Base-by-base conservation (phyloP, 345 rosid species). In the Populus alba region DNA sequence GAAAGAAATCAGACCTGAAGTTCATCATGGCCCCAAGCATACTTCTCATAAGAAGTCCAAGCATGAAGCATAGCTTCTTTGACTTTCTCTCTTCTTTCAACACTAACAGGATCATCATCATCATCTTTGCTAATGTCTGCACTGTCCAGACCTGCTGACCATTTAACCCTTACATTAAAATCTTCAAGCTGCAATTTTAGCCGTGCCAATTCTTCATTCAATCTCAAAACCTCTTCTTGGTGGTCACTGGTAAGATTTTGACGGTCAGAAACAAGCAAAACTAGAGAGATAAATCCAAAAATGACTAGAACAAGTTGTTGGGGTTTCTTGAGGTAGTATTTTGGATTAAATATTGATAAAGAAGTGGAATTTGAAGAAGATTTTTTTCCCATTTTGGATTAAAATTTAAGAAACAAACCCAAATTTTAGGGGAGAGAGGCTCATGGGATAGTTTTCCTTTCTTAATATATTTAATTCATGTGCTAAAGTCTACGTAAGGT, bases 41-140 rank as follows among this genome's bases (percentile, higher is more conserved):
- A 78, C 27, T 82, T 78, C 72, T 82, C 84, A 69, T 82, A 82
- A 39, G 81, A 62, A 74, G 67, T 65, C 84, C 84, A 78, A 6
- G 84, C 84, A 78, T 82, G 84, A 63, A 82, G 61, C 84, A 82
- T 82, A 31, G 84, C 84, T 20, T 82, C 81, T 65, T 82, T 82
- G 11, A 82, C 81, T 78, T 78, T 78, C 61, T 53, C 81, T 82
- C 84, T 69, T 74, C 84, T 18, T 17, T 78, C 68, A 51, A 61
- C 45, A 66, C 61, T 71, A 70, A 78, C 17, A 5, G 84, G 75
- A n/a, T 78, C 81, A 49, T 81, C 72, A 27, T 49, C 61, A n/a
- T 75, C 75, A 49, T 53, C 66, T 23, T 71, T 55, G 57, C 65
- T 9, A 5, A 13, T 23, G 67, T 74, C 66, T 85, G 79, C 75